Conservation (phyloP, 352 stramenopile genomes). For the Phytophthora agathidicida region DNA sequence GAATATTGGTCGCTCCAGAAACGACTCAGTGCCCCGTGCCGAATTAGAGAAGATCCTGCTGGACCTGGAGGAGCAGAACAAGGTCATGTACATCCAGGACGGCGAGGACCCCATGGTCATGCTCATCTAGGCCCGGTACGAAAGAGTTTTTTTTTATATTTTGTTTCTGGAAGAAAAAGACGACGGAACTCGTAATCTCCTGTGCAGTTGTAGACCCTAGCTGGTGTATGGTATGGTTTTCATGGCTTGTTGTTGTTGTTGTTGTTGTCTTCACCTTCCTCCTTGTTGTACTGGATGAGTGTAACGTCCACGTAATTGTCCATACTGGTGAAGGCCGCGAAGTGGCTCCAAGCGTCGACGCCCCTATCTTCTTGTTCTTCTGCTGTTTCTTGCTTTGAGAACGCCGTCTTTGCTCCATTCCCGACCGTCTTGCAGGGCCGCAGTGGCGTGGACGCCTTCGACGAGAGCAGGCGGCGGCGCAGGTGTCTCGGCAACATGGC, state of each 20-base stretch:
- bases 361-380: not conserved
- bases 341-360: slow-evolving; percentile 54
- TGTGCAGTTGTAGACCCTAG: slow-evolving; percentile 19
- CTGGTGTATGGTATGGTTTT: slow-evolving; percentile 7
- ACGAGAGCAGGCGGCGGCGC: slow-evolving; percentile 28
- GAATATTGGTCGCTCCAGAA: slow-evolving; percentile 48
- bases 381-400: not conserved
- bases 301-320: slow-evolving; percentile 76
- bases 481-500: slow-evolving; percentile 10
- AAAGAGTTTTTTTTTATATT: slow-evolving; percentile 45
- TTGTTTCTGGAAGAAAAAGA: slow-evolving; percentile 31
- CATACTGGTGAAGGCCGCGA: slow-evolving; percentile 69
- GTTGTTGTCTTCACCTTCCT: slow-evolving; percentile 9
- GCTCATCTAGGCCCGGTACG: slow-evolving; percentile 72
- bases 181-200: slow-evolving; percentile 23
- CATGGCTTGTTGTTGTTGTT: slow-evolving; percentile 12
- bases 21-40: slow-evolving; percentile 40
- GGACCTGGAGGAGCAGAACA: slow-evolving; percentile 87
- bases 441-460: slow-evolving; percentile 17
- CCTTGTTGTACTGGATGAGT: slow-evolving; percentile 71
- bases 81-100: slow-evolving; percentile 90
- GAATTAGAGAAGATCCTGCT: slow-evolving; percentile 77
- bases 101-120: slow-evolving; percentile 82
- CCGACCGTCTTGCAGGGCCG: slow-evolving; percentile 5
- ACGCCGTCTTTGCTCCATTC: not conserved